Conservation (phyloP, 2,329 filamentous ascomycete genomes). For the Aspergillus pseudonomiae region DNA sequence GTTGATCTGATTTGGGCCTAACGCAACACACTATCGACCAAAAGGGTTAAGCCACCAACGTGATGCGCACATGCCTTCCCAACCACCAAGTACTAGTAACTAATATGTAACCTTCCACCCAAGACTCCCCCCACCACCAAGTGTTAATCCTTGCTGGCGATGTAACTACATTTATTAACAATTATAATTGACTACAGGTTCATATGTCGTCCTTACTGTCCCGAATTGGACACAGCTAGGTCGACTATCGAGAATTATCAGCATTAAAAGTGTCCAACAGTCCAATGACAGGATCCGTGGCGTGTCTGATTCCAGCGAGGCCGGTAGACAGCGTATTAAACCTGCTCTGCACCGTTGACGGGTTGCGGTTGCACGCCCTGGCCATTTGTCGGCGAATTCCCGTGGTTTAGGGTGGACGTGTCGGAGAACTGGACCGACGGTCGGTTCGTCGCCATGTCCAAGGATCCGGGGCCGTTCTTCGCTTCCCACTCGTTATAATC, state of each 20-base stretch:
- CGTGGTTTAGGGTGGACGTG: conserved; percentile 14
- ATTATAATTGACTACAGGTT: neutral
- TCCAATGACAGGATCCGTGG: neutral
- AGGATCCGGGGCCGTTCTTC: conserved; percentile 23
- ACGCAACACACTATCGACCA: neutral
- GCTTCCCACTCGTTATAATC: conserved; percentile 55
- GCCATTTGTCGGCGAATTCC: conserved; percentile 11
- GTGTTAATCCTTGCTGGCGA: neutral
- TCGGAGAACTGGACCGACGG: conserved; percentile 18
- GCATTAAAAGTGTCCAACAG: too few species aligned
- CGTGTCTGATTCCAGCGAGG: too few species aligned
- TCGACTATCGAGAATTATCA: neutral
- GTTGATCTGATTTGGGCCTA: neutral
- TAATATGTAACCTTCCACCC: neutral
- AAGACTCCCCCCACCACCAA: neutral
- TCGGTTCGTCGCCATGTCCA: conserved; percentile 23
- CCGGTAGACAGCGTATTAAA: neutral
- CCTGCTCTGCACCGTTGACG: neutral
- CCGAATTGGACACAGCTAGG: neutral
- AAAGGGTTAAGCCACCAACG: neutral
- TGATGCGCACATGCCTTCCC: neutral
- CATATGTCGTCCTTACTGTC: neutral
- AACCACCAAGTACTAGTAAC: neutral
- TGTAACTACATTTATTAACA: neutral
- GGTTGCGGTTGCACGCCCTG: neutral